Conservation (phyloP, 2,329 filamentous ascomycete species). For the Fusarium pseudograminearum region DNA sequence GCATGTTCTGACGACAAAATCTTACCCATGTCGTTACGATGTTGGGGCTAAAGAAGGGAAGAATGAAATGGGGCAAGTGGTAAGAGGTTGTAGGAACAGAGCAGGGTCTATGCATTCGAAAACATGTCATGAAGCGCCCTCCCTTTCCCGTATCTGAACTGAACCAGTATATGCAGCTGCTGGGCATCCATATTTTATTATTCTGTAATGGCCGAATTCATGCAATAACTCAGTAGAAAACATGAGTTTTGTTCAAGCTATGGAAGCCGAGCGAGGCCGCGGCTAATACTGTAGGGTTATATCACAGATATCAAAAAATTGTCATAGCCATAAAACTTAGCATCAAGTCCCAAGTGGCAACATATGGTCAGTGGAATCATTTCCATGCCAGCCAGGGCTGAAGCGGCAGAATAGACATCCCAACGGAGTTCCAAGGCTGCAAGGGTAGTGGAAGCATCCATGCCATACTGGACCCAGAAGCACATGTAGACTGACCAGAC, state of each 20-base stretch:
- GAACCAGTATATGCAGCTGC: too few relatives aligned
- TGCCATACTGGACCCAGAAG: not conserved
- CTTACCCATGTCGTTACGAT: not conserved
- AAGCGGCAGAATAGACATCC: not conserved
- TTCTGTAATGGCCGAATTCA: not conserved
- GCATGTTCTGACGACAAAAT: not conserved
- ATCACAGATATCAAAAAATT: not conserved
- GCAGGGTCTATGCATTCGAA: not conserved
- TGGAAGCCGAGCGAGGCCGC: not conserved
- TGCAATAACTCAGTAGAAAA: not conserved
- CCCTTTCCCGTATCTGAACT: not conserved
- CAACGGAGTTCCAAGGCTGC: not conserved
- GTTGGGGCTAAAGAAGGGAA: not conserved
- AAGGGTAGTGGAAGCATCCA: not conserved
- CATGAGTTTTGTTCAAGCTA: too few relatives aligned
- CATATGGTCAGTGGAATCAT: not conserved
- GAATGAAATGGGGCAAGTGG: not conserved
- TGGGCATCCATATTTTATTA: not conserved
- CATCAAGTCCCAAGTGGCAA: not conserved
- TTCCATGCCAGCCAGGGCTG: not conserved
- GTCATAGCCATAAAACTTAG: not conserved
- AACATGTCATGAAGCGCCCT: not conserved
- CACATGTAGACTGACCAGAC: not conserved
- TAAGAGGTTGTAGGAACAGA: not conserved
- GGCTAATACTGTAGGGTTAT: not conserved